A percentile compares a stretch with the other conserved stretches of the same genome.
phyloP scores from a whole-genome alignment of 2,329 filamentous ascomycete genomes.

The Diaporthe batatas region DNA sequence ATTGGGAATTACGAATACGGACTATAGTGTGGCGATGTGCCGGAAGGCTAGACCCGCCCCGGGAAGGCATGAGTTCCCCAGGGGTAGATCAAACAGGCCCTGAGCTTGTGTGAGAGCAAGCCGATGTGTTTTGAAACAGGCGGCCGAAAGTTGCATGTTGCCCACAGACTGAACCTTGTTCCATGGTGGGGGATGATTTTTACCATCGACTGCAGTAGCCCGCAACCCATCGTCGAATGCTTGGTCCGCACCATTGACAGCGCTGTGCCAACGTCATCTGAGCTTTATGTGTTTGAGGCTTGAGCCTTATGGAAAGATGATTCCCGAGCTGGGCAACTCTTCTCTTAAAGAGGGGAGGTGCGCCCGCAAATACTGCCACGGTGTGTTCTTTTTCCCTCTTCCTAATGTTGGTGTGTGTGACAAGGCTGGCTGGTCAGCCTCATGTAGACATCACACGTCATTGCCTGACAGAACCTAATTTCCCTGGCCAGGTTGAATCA shows the following conservation, averaged over 20 bases:
- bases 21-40: conserved; percentile 46
- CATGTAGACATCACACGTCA: conserved; percentile 27
- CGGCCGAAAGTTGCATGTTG: conserved; percentile 9
- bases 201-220: background rate
- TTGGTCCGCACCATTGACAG: conserved; percentile 7
- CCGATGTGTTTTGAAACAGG: conserved; percentile 33
- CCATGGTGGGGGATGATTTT: background rate
- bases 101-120: conserved; percentile 24
- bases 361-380: background rate
- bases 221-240: conserved; percentile 1
- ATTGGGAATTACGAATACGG: conserved; percentile 11
- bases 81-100: conserved; percentile 7
- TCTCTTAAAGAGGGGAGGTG: conserved; percentile 8
- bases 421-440: conserved; percentile 33
- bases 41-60: conserved; percentile 11
- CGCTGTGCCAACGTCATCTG: conserved; percentile 18
- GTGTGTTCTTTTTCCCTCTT: background rate
- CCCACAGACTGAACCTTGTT: conserved; percentile 18
- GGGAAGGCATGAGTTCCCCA: conserved; percentile 7
- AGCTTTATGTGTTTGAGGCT: conserved; percentile 7
- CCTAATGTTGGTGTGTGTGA: conserved; percentile 12
- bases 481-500: conserved; percentile 17
- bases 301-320: background rate
- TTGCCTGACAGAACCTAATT: conserved; percentile 17
- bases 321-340: background rate